phyloP scores from a whole-genome alignment of 1,139 yeast species.

The Suhomyces panamericanus region DNA sequence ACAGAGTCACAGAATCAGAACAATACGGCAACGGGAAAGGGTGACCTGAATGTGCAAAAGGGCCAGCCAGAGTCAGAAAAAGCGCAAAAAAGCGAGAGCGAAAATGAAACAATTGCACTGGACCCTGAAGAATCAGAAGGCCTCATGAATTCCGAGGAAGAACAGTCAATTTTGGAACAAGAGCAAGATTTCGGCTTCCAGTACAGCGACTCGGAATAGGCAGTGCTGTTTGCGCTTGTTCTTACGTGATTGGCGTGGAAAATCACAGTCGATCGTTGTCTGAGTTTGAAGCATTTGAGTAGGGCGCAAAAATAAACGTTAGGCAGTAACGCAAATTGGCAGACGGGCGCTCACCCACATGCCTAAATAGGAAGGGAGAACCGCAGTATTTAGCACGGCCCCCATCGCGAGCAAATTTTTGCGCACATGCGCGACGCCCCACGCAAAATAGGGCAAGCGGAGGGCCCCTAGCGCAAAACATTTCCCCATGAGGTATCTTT shows the following conservation, averaged over 20 bases:
- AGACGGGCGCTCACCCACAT: background rate
- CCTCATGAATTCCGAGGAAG: conserved; percentile 11
- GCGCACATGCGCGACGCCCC: background rate
- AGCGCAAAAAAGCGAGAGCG: background rate
- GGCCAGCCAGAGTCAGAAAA: background rate
- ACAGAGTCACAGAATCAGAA: background rate
- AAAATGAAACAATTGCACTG: background rate
- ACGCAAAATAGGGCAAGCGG: background rate
- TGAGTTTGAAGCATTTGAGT: background rate
- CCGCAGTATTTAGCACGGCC: background rate
- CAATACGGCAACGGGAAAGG: no score
- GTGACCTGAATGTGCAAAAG: no score
- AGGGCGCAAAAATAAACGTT: background rate
- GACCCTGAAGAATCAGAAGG: background rate
- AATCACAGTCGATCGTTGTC: background rate
- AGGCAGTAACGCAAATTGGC: background rate
- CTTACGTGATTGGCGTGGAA: background rate
- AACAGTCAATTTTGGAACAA: conserved; percentile 13
- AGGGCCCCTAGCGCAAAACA: background rate
- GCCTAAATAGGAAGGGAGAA: background rate
- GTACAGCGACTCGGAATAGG: conserved; percentile 32
- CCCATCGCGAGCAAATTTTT: background rate
- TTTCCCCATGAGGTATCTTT: background rate
- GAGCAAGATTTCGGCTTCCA: conserved; percentile 35
- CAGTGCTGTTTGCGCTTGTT: no score